A percentile compares a stretch with the other conserved stretches of the same genome.
phyloP scores from a whole-genome alignment of 2,329 filamentous ascomycete species.

The Huntiella omanensis region DNA sequence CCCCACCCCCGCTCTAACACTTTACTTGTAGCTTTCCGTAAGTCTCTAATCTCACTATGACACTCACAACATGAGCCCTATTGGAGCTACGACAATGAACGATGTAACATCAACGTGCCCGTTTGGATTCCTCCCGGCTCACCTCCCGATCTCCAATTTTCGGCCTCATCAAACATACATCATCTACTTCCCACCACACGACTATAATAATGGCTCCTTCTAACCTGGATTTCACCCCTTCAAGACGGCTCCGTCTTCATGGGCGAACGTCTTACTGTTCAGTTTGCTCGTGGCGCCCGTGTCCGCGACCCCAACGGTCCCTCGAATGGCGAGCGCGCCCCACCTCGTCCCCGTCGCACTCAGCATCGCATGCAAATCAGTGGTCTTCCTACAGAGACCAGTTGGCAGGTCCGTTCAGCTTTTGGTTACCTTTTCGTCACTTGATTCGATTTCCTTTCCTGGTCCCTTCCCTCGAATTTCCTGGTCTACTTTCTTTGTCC shows the following conservation, averaged over 20 bases:
- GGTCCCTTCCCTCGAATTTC: neutral
- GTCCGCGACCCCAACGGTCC: constrained; percentile 28
- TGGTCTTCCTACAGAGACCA: constrained; percentile 93
- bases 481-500: neutral
- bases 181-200: neutral
- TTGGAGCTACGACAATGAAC: neutral
- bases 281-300: constrained; percentile 81
- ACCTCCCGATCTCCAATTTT: neutral
- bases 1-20: constrained; percentile 1
- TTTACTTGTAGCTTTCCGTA: constrained; percentile 37
- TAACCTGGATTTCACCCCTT: constrained; percentile 5
- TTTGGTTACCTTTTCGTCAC: constrained; percentile 16
- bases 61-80: neutral
- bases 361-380: constrained; percentile 93
- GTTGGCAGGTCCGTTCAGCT: constrained; percentile 94
- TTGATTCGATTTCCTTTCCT: neutral
- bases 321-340: constrained; percentile 33
- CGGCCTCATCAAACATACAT: neutral
- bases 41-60: constrained; percentile 17
- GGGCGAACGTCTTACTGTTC: constrained; percentile 91
- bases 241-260: constrained; percentile 95
- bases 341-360: constrained; percentile 73
- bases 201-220: constrained; percentile 1
- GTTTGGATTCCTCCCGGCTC: neutral
- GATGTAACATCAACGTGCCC: no score